Base-by-base conservation (phyloP, 2,329 filamentous ascomycete genomes). In the Zasmidium angulare region DNA sequence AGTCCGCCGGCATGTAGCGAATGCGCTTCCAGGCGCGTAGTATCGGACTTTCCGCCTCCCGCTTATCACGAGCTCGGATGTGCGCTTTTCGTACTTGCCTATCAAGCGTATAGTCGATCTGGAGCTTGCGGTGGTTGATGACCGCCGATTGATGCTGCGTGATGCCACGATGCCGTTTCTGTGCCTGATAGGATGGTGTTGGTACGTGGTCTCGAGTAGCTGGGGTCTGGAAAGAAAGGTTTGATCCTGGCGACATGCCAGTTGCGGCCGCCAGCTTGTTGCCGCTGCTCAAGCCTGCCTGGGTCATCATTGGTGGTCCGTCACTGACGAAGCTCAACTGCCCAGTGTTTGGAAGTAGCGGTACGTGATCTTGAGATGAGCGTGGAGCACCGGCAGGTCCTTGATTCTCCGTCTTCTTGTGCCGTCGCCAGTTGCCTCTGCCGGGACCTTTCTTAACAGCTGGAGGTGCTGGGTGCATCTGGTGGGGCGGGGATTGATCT, bases 101-200 rank as follows among this genome's bases (percentile, higher is more conserved):
- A 66, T 91, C 88, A 17, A 95, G 83, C 53, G 91, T 90, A 68
- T 92, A 88, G 69, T 92, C 88, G n/a, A 93, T 90, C 4, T 90
- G 86, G 69, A 90, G 86, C 61, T 86, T 89, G 19, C 90, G 82
- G 73, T 93, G 92, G 56, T 87, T 84, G 73, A 92, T 89, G 1
- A 95, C 89, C 0, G 90, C 90, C 43, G 92, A 79, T 74, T 95
- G 90, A 74, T 95, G 90, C 36, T 89, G 89, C 0, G 90, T 95
- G 0, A 91, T 84, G 2, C 90, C 90, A 1, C 90, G 84, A 9
- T 88, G 86, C 70, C 91, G 77, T 62, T 81, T 80, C 64, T 77
- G 75, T 24, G 67, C 63, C 53, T 72, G 70, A 50, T 71, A 71
- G 19, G 71, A 69, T 1, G 71, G 68, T 2, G 70, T 74, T 1